Conservation (phyloP, 2,329 filamentous ascomycete species). For the Lizonia empirigonia region DNA sequence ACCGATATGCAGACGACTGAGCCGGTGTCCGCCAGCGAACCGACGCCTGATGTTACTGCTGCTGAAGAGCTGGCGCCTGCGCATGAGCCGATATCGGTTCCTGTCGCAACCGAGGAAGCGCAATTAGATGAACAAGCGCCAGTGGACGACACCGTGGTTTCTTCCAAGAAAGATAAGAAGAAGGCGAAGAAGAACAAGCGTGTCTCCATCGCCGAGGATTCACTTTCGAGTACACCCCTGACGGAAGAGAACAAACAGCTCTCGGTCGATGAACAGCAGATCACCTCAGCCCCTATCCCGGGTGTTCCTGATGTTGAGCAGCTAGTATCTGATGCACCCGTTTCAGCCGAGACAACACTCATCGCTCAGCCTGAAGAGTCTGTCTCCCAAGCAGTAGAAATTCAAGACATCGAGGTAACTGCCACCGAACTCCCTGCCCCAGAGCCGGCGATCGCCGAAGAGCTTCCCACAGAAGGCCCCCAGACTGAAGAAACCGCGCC, state of each 20-base stretch:
- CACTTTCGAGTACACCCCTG: neutral
- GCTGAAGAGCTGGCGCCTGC: neutral
- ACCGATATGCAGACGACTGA: constrained; percentile 23
- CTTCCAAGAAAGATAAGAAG: constrained; percentile 11
- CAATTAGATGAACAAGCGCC: neutral
- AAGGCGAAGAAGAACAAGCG: constrained; percentile 10
- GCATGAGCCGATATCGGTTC: neutral
- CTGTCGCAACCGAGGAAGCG: neutral
- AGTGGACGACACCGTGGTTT: neutral
- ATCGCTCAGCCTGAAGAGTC: neutral
- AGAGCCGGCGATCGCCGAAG: neutral
- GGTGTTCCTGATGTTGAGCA: neutral
- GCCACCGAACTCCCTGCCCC: neutral
- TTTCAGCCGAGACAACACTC: neutral
- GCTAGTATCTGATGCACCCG: neutral
- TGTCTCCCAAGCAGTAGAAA: neutral
- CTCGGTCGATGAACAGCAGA: neutral
- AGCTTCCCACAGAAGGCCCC: neutral
- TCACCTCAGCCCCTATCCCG: neutral
- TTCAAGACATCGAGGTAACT: neutral
- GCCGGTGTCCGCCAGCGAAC: neutral
- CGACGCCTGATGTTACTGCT: neutral
- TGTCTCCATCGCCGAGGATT: constrained; percentile 7
- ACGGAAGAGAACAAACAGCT: constrained; percentile 5
- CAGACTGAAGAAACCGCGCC: neutral